phyloP scores from a whole-genome alignment of 441 rosid genomes.

The Biscutella laevigata region DNA sequence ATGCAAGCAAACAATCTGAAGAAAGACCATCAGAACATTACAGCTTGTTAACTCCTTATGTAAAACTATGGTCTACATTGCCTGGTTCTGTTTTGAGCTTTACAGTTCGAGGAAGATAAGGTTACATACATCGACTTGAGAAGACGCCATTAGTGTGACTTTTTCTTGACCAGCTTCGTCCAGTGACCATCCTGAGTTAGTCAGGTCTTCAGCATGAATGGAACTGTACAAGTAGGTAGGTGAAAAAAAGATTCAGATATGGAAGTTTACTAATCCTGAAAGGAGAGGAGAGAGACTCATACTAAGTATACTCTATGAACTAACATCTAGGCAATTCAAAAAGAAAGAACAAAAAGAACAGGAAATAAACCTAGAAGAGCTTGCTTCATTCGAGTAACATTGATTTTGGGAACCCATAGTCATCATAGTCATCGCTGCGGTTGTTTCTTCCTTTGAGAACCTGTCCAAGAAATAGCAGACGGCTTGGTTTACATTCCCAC shows the following conservation, averaged over 20 bases:
- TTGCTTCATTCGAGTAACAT: not conserved
- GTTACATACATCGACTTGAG: conserved; percentile 13
- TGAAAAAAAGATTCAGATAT: conserved; percentile 9
- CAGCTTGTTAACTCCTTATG: not conserved
- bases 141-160: not conserved
- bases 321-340: not conserved
- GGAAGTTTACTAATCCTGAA: conserved; percentile 1
- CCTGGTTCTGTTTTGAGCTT: not conserved
- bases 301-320: not conserved
- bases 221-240: conserved; percentile 11
- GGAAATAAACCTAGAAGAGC: not conserved
- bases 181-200: not conserved
- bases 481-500: not conserved
- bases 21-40: not conserved
- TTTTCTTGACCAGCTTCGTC: not conserved
- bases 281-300: not conserved
- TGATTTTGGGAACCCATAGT: not conserved
- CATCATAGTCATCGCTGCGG: not conserved
- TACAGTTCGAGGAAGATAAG: not conserved
- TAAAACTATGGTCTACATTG: not conserved
- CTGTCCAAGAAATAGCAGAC: not conserved
- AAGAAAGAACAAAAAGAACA: not conserved
- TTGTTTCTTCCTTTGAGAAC: not conserved
- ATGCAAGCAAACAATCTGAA: not conserved
- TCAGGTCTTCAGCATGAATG: not conserved